Conservation (phyloP, 176 grass and related monocot genomes). For the Poa pratensis region DNA sequence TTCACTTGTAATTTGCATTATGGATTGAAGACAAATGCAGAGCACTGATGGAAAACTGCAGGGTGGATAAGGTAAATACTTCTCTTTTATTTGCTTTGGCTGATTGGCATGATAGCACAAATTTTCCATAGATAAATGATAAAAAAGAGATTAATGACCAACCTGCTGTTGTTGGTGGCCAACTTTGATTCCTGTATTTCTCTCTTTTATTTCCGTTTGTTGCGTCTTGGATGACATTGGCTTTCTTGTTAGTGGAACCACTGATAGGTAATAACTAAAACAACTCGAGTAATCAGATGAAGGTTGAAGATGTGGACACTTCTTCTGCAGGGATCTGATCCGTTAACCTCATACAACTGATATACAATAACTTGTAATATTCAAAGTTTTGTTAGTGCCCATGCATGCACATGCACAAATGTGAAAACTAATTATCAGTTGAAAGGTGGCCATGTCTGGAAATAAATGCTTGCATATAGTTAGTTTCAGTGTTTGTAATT, state of each 20-base stretch:
- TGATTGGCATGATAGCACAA: not conserved
- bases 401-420: conserved; percentile 7
- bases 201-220: not conserved
- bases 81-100: conserved; percentile 28
- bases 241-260: conserved; percentile 17
- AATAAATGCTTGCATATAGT: not conserved
- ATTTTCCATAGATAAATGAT: conserved; percentile 2
- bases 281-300: not conserved
- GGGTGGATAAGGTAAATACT: conserved; percentile 74
- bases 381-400: not conserved
- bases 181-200: conserved; percentile 18
- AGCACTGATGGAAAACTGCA: conserved; percentile 85
- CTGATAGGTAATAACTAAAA: conserved; percentile 12
- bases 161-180: conserved; percentile 18
- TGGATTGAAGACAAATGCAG: conserved; percentile 98
- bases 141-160: not conserved
- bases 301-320: not conserved
- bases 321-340: not conserved
- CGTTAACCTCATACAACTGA: not conserved
- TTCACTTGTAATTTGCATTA: conserved; percentile 93
- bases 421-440: not conserved
- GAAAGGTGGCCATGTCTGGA: not conserved
- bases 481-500: not conserved
- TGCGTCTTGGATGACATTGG: not conserved
- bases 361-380: not conserved